Evolutionary conservation across 768 basidiomycete species (phyloP).

Genomic region (Rhodosporidiobolus sp.): DNA sequence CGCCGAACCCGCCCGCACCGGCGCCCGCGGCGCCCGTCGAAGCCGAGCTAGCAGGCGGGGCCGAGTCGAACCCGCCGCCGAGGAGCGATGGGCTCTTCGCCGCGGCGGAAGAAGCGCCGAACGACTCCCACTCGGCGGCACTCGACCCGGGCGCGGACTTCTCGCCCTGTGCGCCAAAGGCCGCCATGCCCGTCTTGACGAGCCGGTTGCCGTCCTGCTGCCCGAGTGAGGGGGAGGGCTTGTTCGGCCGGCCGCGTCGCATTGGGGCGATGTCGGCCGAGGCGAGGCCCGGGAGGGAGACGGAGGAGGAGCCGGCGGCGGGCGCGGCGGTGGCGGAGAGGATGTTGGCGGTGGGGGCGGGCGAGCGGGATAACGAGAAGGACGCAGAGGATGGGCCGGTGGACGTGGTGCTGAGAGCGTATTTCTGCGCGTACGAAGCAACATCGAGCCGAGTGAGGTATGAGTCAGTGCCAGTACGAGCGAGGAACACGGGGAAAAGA

Average conservation of each 20-base stretch:
- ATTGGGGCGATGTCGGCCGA: slow-evolving; percentile 38
- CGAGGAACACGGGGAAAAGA: neutral
- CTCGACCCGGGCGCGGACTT: neutral
- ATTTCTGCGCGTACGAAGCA: slow-evolving; percentile 31
- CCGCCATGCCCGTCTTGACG: slow-evolving; percentile 13
- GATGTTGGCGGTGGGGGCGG: neutral
- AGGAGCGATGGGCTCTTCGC: neutral
- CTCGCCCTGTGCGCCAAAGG: neutral
- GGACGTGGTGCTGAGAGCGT: slow-evolving; percentile 15
- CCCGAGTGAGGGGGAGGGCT: neutral
- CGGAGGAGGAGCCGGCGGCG: neutral
- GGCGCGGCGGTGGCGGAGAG: neutral
- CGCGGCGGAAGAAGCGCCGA: neutral
- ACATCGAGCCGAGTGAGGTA: neutral
- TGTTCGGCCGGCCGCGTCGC: slow-evolving; percentile 41
- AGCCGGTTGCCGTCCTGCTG: neutral
- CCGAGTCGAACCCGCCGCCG: neutral
- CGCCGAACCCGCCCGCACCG: neutral
- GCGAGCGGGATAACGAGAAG: neutral
- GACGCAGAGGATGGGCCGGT: neutral
- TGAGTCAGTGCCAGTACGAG: too few species aligned
- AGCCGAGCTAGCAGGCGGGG: neutral
- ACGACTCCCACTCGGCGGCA: neutral
- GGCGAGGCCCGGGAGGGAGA: neutral
- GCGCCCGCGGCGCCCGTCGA: neutral